Base-by-base conservation (phyloP, 108 stramenopile genomes). In the Poteriospumella lacustris region DNA sequence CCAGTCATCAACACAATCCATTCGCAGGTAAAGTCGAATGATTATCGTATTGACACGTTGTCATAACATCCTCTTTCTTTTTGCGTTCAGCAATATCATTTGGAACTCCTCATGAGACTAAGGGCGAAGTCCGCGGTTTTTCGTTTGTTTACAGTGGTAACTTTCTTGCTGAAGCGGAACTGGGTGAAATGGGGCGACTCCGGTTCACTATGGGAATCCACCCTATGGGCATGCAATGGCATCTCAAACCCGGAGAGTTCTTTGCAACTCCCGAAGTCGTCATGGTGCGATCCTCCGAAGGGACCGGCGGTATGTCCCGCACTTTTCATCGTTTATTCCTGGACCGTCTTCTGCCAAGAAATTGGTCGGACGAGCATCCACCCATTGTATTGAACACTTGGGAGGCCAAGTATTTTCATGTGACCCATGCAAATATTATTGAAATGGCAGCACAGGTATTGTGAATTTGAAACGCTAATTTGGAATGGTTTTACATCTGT, bases 1-100 rank as follows among this genome's bases (percentile, higher is more conserved):
- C 68, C 19, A 15, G 38, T 31, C 77, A 78, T 43, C 60, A 78
- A 47, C 77, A 78, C 43, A 78, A 78, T 36, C 77, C 77, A 39
- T 78, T 78, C 58, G 60, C 60, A 12, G 52, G 52, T 56, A 56
- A 56, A 19, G 24, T 56, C 15, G 24, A 56, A 19, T 56, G 52
- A 15, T 56, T 15, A 56, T 15, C 15, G 24, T 15, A 56, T 19
- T 56, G 24, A 19, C 15, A 56, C 24, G 15, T 19, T 56, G 15
- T 19, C 24, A 24, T 56, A 56, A 19, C 15, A 56, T 19, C 24
- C 52, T 19, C 24, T 56, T 56, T 56, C 52, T 19, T 56, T 56
- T 15, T 24, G 15, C 19, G 52, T 19, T 3, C 41, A 1, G 77
- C 43, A 2, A 47, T 78, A 1, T 26, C 77, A 1, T 1, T 64